A percentile compares a stretch with the other conserved stretches of the same genome.
Evolutionary conservation across 208 protist genomes (phyloP).

Genomic region (Crithidia thermophila): DNA sequence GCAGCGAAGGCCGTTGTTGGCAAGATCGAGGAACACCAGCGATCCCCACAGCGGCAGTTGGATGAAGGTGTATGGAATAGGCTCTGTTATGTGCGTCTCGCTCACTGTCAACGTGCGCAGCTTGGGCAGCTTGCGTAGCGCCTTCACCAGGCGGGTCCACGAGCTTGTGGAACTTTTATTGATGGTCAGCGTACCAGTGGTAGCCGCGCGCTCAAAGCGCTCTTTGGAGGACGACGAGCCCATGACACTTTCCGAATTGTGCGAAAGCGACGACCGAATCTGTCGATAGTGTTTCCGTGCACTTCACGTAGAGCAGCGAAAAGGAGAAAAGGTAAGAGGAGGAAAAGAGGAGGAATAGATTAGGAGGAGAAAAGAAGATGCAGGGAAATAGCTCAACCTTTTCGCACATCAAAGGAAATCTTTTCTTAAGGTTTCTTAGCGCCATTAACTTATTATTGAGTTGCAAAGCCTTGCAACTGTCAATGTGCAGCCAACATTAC

Average conservation of each 20-base stretch:
- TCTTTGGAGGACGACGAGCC: conserved; percentile 28
- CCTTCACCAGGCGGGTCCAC: conserved; percentile 29
- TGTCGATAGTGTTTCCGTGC: too few species aligned
- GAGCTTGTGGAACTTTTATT: conserved; percentile 17
- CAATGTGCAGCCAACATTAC: too few species aligned
- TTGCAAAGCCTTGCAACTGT: too few species aligned
- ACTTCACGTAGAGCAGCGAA: neutral
- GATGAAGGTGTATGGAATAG: conserved; percentile 32
- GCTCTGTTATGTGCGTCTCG: conserved; percentile 25
- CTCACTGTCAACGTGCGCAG: conserved; percentile 35
- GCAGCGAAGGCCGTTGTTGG: conserved; percentile 38
- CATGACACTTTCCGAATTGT: too few species aligned
- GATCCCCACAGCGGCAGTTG: conserved; percentile 29
- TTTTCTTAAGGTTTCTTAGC: too few species aligned
- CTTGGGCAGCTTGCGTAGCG: conserved; percentile 8
- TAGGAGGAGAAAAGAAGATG: neutral
- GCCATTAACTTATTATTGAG: too few species aligned
- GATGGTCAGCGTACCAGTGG: conserved; percentile 40
- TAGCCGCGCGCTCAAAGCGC: conserved; percentile 31
- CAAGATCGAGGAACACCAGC: conserved; percentile 40
- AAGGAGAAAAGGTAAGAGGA: conserved; percentile 14
- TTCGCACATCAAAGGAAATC: too few species aligned
- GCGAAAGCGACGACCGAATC: too few species aligned
- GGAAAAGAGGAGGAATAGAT: neutral
- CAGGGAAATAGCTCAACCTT: neutral